phyloP scores from a whole-genome alignment of 2,329 filamentous ascomycete species.

The Penicillium sp. region DNA sequence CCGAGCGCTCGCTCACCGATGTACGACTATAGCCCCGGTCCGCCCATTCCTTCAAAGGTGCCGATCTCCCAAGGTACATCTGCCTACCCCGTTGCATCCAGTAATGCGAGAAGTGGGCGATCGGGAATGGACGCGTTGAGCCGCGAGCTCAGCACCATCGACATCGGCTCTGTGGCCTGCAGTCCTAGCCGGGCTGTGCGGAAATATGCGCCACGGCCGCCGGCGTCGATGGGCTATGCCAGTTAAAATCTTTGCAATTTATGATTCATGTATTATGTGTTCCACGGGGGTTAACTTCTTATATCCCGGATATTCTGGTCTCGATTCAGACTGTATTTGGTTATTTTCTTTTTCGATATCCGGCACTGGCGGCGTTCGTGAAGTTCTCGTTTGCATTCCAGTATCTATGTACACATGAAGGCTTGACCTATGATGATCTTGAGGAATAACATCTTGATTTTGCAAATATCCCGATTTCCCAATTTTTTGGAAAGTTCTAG shows the following conservation, averaged over 20 bases:
- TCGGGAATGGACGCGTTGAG: constrained; percentile 51
- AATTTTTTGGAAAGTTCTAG: neutral
- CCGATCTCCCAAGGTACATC: constrained; percentile 35
- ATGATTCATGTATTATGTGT: constrained; percentile 20
- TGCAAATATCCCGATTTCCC: neutral
- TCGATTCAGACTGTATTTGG: constrained; percentile 10
- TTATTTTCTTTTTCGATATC: constrained; percentile 5
- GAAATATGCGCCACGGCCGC: constrained; percentile 31
- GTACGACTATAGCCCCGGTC: constrained; percentile 34
- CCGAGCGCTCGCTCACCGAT: constrained; percentile 29
- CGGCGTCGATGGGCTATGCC: constrained; percentile 31
- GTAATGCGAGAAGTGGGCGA: constrained; percentile 24
- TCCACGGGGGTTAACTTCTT: constrained; percentile 3
- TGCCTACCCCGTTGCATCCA: constrained; percentile 29
- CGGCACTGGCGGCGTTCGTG: constrained; percentile 8
- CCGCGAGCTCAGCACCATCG: constrained; percentile 55
- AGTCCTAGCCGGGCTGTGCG: constrained; percentile 31
- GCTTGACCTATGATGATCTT: neutral
- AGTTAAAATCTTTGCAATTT: constrained; percentile 16
- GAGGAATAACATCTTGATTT: constrained; percentile 5
- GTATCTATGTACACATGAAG: constrained; percentile 9
- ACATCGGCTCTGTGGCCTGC: constrained; percentile 43
- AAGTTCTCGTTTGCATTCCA: constrained; percentile 1
- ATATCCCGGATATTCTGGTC: constrained; percentile 5
- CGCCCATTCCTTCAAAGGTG: constrained; percentile 45